Conservation (phyloP, 305 asterid genomes). For the Rubia tinctorum region DNA sequence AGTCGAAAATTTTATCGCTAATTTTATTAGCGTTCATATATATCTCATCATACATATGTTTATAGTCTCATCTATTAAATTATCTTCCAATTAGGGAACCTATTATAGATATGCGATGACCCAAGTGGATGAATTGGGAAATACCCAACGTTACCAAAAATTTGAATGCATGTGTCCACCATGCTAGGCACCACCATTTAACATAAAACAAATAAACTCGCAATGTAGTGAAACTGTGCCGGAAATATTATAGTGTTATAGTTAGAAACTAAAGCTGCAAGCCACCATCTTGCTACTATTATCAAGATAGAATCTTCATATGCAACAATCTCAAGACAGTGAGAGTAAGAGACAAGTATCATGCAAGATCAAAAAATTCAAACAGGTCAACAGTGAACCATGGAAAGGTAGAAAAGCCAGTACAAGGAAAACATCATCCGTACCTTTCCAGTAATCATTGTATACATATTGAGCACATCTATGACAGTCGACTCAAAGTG, state of each 20-base stretch:
- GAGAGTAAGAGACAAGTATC: background rate
- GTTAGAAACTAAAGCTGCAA: background rate
- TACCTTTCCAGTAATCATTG: conserved; percentile 95
- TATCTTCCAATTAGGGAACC: background rate
- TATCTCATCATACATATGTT: background rate
- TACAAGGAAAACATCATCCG: conserved; percentile 9
- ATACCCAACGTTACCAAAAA: background rate
- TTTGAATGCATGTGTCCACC: background rate
- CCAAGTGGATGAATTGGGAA: background rate
- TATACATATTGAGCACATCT: conserved; percentile 92
- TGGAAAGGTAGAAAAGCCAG: background rate
- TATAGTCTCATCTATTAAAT: background rate
- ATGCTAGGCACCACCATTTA: background rate
- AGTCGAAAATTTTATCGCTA: background rate
- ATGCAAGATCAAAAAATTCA: background rate
- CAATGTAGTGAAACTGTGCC: background rate
- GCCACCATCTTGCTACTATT: background rate
- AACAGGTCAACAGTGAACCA: background rate
- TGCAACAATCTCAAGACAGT: background rate
- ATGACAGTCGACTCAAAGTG: conserved; percentile 95
- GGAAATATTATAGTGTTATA: background rate
- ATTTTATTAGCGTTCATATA: background rate
- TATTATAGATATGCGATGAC: background rate
- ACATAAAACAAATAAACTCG: background rate
- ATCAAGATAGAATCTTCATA: background rate